Conservation (phyloP, 495 filamentous ascomycete genomes). For the Hypoxylon trugodes region DNA sequence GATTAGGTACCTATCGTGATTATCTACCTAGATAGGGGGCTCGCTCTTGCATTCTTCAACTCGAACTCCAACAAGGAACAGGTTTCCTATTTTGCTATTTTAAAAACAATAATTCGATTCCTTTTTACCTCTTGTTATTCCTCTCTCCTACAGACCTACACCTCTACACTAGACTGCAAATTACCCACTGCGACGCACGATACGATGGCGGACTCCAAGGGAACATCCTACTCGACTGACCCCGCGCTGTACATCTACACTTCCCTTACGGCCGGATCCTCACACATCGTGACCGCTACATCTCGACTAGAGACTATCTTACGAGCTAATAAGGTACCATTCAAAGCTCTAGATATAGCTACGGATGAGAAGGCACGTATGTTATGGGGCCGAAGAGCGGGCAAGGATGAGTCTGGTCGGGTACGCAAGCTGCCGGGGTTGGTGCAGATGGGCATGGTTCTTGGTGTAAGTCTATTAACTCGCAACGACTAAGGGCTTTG, state of each 20-base stretch:
- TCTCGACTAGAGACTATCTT: slow-evolving; percentile 95
- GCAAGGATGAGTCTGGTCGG: slow-evolving; percentile 65
- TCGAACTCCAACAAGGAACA: slow-evolving; percentile 5
- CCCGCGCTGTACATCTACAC: slow-evolving; percentile 91
- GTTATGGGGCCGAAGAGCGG: slow-evolving; percentile 85
- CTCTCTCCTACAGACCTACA: neutral
- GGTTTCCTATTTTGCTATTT: slow-evolving; percentile 6
- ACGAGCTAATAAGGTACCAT: slow-evolving; percentile 91
- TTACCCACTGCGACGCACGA: neutral
- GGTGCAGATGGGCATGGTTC: slow-evolving; percentile 84
- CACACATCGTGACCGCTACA: slow-evolving; percentile 95
- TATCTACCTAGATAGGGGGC: slow-evolving; percentile 14
- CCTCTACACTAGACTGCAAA: neutral
- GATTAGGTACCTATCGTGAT: slow-evolving; percentile 34
- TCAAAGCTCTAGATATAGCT: slow-evolving; percentile 90
- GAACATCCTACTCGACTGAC: slow-evolving; percentile 70
- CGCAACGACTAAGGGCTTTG: neutral
- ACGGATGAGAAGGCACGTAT: slow-evolving; percentile 90
- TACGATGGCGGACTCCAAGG: slow-evolving; percentile 59
- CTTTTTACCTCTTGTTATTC: neutral
- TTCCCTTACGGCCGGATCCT: slow-evolving; percentile 92
- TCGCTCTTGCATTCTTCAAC: slow-evolving; percentile 26
- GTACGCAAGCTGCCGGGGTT: slow-evolving; percentile 85
- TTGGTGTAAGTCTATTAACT: slow-evolving; percentile 72
- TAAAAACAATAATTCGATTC: slow-evolving; percentile 15